Conservation (phyloP, 257 asterid species). For the Capsicum baccatum region DNA sequence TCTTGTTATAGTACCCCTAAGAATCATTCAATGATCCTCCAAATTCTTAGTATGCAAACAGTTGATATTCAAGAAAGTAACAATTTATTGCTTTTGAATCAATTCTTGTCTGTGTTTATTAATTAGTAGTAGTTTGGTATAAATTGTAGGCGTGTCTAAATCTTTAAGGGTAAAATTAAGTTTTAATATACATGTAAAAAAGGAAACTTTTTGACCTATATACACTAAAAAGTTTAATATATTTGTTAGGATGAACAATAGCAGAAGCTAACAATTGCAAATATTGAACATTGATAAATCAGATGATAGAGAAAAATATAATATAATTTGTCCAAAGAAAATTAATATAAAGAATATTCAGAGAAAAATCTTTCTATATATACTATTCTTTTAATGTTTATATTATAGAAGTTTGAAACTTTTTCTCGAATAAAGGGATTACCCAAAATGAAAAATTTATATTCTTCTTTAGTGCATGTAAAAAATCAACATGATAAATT, state of each 20-base stretch:
- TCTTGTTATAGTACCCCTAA: background rate
- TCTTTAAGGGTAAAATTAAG: background rate
- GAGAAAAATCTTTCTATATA: too few relatives aligned
- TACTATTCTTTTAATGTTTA: background rate
- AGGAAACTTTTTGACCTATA: background rate
- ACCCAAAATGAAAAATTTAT: background rate
- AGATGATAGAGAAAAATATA: background rate
- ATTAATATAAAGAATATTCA: background rate
- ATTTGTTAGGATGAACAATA: background rate
- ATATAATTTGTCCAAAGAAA: background rate
- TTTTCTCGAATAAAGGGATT: background rate
- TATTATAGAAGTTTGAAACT: background rate
- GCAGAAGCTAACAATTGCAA: too few relatives aligned
- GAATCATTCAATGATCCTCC: background rate
- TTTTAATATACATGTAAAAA: background rate
- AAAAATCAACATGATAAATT: background rate
- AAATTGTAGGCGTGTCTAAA: rapidly evolving
- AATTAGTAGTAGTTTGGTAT: background rate
- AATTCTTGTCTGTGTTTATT: background rate
- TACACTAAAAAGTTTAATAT: background rate
- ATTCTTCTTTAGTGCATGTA: background rate
- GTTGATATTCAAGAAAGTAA: slow-evolving; percentile 2
- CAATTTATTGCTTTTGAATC: background rate
- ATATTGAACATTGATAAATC: too few relatives aligned
- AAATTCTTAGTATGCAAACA: background rate